Conservation (phyloP, 148 eudicot species). For the Spergularia bocconei region DNA sequence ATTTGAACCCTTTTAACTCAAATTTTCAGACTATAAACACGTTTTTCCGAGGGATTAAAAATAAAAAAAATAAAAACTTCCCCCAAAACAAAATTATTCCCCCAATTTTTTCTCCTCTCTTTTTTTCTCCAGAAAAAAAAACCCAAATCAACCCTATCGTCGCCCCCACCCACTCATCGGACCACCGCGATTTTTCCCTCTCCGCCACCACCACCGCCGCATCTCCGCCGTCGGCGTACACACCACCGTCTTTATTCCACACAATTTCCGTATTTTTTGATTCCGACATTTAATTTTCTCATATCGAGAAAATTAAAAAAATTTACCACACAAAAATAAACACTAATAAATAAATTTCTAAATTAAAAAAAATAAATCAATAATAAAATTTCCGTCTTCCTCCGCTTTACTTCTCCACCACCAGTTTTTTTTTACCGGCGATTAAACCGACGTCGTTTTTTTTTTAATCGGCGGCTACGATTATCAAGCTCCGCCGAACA, state of each 20-base stretch:
- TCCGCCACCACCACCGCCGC: conserved; percentile 25
- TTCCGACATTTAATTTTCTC: background rate
- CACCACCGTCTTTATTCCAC: background rate
- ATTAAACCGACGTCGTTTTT: background rate
- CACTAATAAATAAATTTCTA: background rate
- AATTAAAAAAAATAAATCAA: background rate
- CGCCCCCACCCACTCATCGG: conserved; percentile 25
- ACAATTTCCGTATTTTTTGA: background rate
- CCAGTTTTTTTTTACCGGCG: background rate
- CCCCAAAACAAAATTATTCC: background rate
- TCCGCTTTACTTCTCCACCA: background rate
- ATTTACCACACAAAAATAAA: background rate
- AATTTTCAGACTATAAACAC: background rate
- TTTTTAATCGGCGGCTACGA: background rate
- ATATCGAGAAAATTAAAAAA: background rate
- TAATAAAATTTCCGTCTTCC: no score
- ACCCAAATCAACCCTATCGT: conserved; percentile 49
- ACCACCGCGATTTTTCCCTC: conserved; percentile 12
- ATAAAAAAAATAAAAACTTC: background rate
- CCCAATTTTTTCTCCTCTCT: conserved; percentile 23
- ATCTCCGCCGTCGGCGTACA: background rate
- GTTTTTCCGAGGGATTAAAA: background rate
- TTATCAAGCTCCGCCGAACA: background rate
- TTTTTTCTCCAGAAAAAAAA: conserved; percentile 9
- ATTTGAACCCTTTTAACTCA: background rate